Percentiles rank a stretch among this genome's conserved stretches.
phyloP scores from a whole-genome alignment of 2,329 filamentous ascomycete genomes.

The Fusarium austroafricanum region DNA sequence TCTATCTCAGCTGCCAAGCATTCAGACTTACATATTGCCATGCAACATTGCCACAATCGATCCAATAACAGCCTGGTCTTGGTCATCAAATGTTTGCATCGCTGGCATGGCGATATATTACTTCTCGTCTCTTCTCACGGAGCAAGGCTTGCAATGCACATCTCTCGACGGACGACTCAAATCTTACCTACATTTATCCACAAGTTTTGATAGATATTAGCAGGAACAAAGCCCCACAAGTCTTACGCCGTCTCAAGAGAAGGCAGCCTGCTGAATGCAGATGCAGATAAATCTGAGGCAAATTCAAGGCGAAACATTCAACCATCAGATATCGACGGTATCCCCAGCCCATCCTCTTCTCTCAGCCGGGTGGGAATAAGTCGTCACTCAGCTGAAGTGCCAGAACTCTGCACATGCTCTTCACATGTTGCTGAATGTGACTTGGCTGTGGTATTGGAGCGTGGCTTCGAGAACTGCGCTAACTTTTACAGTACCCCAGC shows the following conservation, averaged over 20 bases:
- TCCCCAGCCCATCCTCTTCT: slow-evolving; percentile 7
- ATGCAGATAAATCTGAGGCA: slow-evolving; percentile 18
- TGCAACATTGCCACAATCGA: not conserved
- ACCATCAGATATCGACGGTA: not conserved
- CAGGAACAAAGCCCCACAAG: too few species aligned
- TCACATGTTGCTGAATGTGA: slow-evolving; percentile 15
- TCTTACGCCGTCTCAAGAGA: not conserved
- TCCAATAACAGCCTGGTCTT: not conserved
- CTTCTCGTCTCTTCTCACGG: not conserved
- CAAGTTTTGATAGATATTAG: too few species aligned
- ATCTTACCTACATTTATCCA: too few species aligned
- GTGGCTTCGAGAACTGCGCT: slow-evolving; percentile 11
- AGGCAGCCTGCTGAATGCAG: not conserved
- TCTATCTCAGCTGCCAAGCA: slow-evolving; percentile 10
- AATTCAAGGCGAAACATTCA: slow-evolving; percentile 15
- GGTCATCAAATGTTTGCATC: not conserved
- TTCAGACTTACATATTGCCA: slow-evolving; percentile 9
- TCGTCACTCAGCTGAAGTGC: slow-evolving; percentile 4
- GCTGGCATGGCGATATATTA: not conserved
- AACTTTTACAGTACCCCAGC: not conserved
- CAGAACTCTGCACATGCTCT: too few species aligned
- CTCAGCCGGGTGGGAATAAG: not conserved
- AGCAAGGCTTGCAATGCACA: too few species aligned
- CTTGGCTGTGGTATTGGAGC: not conserved
- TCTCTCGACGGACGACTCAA: too few species aligned